phyloP scores from a whole-genome alignment of 2,329 filamentous ascomycete species.

The Achaetomium macrosporum region DNA sequence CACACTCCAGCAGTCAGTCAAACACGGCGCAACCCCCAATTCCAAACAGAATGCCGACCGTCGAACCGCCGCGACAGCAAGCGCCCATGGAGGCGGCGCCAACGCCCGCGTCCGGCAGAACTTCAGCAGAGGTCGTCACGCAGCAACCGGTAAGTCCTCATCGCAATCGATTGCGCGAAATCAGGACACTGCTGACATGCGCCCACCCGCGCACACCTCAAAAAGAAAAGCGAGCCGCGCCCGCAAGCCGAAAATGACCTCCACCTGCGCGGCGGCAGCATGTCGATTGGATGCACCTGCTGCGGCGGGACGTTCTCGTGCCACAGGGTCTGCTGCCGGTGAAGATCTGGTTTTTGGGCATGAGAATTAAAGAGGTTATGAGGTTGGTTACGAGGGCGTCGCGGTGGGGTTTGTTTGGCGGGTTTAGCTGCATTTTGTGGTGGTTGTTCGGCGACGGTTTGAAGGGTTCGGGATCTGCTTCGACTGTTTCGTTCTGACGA shows the following conservation, averaged over 20 bases:
- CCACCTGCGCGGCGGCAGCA: slow-evolving; percentile 21
- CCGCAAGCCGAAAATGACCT: slow-evolving; percentile 14
- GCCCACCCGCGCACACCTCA: not conserved
- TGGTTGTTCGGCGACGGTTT: no score
- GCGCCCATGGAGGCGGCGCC: slow-evolving; percentile 20
- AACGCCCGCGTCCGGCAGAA: not conserved
- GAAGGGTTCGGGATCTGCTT: no score
- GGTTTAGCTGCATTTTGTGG: no score
- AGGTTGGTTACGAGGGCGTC: not conserved
- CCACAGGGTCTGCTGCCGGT: slow-evolving; percentile 19
- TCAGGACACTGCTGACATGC: not conserved
- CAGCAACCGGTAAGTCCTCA: slow-evolving; percentile 18
- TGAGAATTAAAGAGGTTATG: not conserved
- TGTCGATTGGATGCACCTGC: slow-evolving; percentile 23
- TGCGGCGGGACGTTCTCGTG: slow-evolving; percentile 21
- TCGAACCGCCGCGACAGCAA: slow-evolving; percentile 18
- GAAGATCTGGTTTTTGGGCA: not conserved
- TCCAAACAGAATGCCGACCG: slow-evolving; percentile 14
- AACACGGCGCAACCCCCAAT: no score
- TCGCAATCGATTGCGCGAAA: no score
- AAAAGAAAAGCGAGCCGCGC: slow-evolving; percentile 15
- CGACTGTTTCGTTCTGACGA: no score
- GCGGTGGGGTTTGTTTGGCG: no score
- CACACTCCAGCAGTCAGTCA: no score
- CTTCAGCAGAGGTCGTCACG: slow-evolving; percentile 8